Evolutionary conservation across 345 rosid genomes (phyloP).

Genomic region (Clarkia xantiana): DNA sequence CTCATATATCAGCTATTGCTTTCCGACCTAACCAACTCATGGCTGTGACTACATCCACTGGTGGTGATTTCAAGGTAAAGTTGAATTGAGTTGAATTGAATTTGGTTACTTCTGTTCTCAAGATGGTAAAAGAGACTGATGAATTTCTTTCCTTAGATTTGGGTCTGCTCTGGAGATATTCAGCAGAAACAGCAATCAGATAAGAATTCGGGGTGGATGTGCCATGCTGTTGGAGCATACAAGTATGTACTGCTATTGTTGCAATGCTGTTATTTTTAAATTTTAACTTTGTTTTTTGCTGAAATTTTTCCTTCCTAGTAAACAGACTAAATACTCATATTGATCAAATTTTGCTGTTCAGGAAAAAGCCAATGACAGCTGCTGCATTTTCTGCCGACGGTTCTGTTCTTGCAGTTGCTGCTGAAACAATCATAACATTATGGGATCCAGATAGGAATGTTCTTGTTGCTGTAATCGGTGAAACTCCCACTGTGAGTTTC

Average conservation of each 20-base stretch:
- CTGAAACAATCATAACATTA: constrained; percentile 71
- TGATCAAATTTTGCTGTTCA: constrained; percentile 14
- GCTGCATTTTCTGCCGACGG: constrained; percentile 93
- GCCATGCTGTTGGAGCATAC: constrained; percentile 85
- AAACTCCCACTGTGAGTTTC: constrained; percentile 36
- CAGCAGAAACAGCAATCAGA: constrained; percentile 21
- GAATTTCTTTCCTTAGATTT: constrained; percentile 29
- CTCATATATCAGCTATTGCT: constrained; percentile 56
- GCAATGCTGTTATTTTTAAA: background rate
- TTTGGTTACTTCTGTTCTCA: background rate
- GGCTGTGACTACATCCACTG: constrained; percentile 77
- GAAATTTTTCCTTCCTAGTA: background rate
- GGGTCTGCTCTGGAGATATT: constrained; percentile 44
- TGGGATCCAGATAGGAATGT: constrained; percentile 80
- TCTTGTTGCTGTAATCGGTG: constrained; percentile 73
- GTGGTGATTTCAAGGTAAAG: constrained; percentile 89
- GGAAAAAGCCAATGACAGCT: constrained; percentile 84
- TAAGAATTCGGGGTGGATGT: constrained; percentile 57
- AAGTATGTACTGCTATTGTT: constrained; percentile 34
- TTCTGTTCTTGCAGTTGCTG: constrained; percentile 91
- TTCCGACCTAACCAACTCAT: constrained; percentile 58
- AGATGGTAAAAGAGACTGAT: background rate
- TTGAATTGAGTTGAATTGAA: background rate
- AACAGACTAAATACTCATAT: background rate
- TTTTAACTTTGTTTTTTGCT: background rate